Base-by-base conservation (phyloP, 1,139 yeast species). In the Lizanozyma gosingica region DNA sequence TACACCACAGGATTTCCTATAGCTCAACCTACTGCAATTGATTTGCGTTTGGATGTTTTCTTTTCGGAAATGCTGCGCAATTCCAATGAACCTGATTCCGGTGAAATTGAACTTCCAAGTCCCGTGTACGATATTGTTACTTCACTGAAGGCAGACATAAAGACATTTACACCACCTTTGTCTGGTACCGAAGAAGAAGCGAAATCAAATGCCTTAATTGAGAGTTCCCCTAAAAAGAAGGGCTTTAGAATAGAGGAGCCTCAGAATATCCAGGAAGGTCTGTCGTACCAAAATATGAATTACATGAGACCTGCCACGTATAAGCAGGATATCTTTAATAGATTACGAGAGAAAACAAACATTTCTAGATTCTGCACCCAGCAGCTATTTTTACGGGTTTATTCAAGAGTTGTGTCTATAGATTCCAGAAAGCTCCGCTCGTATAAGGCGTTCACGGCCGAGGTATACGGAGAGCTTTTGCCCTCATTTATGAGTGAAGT, bases 381-480 rank as follows among this genome's bases (percentile, higher is more conserved):
- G 49, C 90, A 82, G 52, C 49, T 88, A 9, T 63, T 88, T 36
- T 76, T 82, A 41, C 78, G 85, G 47, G 77, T 83, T 2, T 88
- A 90, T 58, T 63, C 85, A 0, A 67, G 97, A 50, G 72, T 84
- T 2, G 94, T 88, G 3, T 80, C 94, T 1, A 92, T 95, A 0
- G 73, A 80, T 37, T 80, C 85, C 0, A 65, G 69, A 27, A 76
- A 76, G 43, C 67, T 88, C 40, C 73, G 83, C 39, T 71, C 77
- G 3, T 88, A 88, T 56, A 80, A 81, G 53, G 94, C 96, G 0
- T 88, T 88, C 55, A 85, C 96, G 3, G 90, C 86, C 45, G 86
- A 81, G 53, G 96, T 87, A 1, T 90, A 90, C 55, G 97, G 97
- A 3, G 97, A 90, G 60, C 63, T 90, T 42, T 66, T 90, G 53